Base-by-base conservation (phyloP, 768 basidiomycete species). In the Crassisporium funariophilum region DNA sequence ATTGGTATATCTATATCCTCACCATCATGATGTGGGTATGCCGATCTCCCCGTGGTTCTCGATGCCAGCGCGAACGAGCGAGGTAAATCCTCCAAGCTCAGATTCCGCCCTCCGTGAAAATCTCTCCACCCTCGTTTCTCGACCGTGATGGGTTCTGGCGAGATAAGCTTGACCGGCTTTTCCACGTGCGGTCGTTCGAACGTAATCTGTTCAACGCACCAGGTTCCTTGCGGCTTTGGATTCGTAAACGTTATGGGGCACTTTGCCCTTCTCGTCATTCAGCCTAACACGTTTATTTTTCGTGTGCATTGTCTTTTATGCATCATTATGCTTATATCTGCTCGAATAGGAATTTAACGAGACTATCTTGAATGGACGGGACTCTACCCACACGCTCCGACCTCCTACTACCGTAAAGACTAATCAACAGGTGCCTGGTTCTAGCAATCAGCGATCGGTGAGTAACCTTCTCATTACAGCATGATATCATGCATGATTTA, bases 381-480 rank as follows among this genome's bases (percentile, higher is more conserved):
- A 44, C 25, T 42, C 53, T 16, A 33, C 40, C 24, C 50, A 54
- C 38, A 16, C 46, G 6, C 48, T 44, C 46, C 56, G 40, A 49
- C 50, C 49, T 34, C 23, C 50, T 24, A 49, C 41, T 46, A 46
- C 39, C 46, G 22, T 47, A 57, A 58, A 57, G 46, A 19, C 47
- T 50, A 46, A 44, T 20, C 54, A 55, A 31, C 56, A 54, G 47
- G 50, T 49, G 41, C 47, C 56, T 54, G 37, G 46, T 53, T 41
- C 56, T 29, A 43, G 46, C 41, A 47, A 38, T 50, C 54, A 52
- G 35, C 53, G 52, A 54, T 60, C 55, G 57, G 65, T 66, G 50
- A 55, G 64, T 54, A 29, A 45, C 46, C 40, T 43, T 37, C 41
- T 55, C 44, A 44, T 43, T 45, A 35, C 44, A 44, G 46, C 42